These are phyloP conservation scores for Thelephora terrestris DNA, from an alignment of 1,284 basidiomycete species.

Conservation along the genomic window DNA sequence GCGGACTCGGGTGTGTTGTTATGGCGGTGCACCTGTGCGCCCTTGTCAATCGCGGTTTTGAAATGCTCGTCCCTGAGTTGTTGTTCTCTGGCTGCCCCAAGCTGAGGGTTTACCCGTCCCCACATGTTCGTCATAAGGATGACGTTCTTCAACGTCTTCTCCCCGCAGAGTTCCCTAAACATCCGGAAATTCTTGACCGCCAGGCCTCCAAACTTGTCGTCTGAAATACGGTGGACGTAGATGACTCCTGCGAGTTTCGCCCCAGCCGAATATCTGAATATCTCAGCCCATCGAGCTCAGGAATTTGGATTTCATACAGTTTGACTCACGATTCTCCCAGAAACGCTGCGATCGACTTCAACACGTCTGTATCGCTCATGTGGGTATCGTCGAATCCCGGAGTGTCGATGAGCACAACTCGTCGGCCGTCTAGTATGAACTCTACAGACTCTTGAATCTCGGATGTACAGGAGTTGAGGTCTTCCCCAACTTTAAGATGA, in stretches of 20 bases:
- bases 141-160: conserved; percentile 34
- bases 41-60: conserved; percentile 4
- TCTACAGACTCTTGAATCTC: conserved; percentile 22
- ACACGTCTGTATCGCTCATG: conserved; percentile 26
- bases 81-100: conserved; percentile 4
- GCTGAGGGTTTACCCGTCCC: conserved; percentile 26
- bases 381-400: conserved; percentile 30
- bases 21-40: conserved; percentile 7
- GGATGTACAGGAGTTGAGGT: conserved; percentile 27
- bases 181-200: conserved; percentile 38
- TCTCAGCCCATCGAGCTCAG: conserved; percentile 15
- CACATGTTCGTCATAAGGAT: conserved; percentile 44
- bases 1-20: conserved; percentile 4
- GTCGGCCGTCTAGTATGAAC: conserved; percentile 21
- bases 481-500: conserved; percentile 19
- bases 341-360: conserved; percentile 27
- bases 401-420: conserved; percentile 26
- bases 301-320: too few species aligned
- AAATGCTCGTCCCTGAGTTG: conserved; percentile 8
- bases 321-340: conserved; percentile 15
- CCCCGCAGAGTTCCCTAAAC: conserved; percentile 41
- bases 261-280: conserved; percentile 31
- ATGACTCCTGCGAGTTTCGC: conserved; percentile 37
- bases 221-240: conserved; percentile 44
- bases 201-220: conserved; percentile 38